A percentile compares a stretch with the other conserved stretches of the same genome.
Evolutionary conservation across 495 filamentous ascomycete species (phyloP).

Genomic region (Pyrenula aspistea): DNA sequence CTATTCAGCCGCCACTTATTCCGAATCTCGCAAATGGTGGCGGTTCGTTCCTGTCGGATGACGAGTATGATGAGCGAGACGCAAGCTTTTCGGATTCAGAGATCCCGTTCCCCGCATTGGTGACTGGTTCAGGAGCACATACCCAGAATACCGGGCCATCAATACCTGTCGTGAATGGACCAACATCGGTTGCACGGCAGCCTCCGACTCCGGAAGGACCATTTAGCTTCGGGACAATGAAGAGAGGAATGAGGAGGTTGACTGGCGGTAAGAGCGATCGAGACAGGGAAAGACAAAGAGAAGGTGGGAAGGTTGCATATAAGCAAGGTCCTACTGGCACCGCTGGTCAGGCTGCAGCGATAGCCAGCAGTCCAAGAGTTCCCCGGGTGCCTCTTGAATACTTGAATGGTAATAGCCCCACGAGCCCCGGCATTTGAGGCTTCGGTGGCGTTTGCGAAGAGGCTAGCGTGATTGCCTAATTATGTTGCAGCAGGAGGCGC

Average conservation of each 20-base stretch:
- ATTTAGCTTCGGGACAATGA: constrained; percentile 58
- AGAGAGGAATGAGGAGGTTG: constrained; percentile 53
- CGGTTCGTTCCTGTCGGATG: constrained; percentile 45
- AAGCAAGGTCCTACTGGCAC: constrained; percentile 10
- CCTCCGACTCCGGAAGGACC: constrained; percentile 29
- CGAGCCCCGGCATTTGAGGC: not conserved
- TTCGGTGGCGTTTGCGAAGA: not conserved
- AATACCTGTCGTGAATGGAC: constrained; percentile 21
- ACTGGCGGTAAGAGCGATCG: constrained; percentile 46
- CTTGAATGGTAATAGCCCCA: constrained; percentile 14
- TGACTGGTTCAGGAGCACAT: constrained; percentile 34
- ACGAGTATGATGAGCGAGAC: constrained; percentile 26
- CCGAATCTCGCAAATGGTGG: constrained; percentile 21
- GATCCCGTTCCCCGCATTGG: constrained; percentile 26
- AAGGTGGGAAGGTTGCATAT: constrained; percentile 20
- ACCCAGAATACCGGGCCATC: constrained; percentile 42
- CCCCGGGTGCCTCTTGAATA: constrained; percentile 53
- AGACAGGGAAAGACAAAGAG: constrained; percentile 50
- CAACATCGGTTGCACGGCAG: constrained; percentile 6
- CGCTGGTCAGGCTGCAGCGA: constrained; percentile 15
- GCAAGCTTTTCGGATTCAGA: constrained; percentile 34
- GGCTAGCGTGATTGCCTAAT: not conserved
- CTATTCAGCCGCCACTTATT: constrained; percentile 10
- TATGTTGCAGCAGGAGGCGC: not conserved
- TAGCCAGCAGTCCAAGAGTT: constrained; percentile 41